Evolutionary conservation across 2,329 filamentous ascomycete species (phyloP).

Genomic region (Colletotrichum echinochloae): DNA sequence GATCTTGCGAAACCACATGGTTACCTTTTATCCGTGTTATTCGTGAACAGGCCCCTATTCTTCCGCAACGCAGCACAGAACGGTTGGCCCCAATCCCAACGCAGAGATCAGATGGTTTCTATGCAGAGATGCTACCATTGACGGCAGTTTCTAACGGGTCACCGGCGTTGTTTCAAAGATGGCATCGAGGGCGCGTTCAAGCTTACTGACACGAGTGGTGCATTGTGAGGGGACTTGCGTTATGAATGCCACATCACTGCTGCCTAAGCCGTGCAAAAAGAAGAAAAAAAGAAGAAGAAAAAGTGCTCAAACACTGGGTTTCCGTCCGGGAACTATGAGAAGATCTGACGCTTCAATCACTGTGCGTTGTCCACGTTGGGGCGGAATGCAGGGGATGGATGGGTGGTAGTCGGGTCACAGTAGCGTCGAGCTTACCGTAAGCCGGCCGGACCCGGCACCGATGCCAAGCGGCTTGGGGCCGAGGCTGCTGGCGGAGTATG

Average conservation of each 20-base stretch:
- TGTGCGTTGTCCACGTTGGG: slow-evolving; percentile 29
- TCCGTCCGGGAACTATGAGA: not conserved
- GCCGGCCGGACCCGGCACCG: not conserved
- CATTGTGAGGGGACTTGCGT: not conserved
- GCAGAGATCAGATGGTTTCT: not conserved
- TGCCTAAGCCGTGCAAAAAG: not conserved
- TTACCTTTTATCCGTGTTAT: not conserved
- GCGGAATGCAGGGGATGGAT: slow-evolving; percentile 37
- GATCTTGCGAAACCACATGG: not conserved
- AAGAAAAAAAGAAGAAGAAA: too few species aligned
- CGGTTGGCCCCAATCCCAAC: not conserved
- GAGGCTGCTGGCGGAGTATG: not conserved
- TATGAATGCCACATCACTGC: not conserved
- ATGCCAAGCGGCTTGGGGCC: slow-evolving; percentile 10
- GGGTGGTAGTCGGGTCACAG: not conserved
- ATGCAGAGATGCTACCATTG: not conserved
- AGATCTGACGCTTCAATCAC: slow-evolving; percentile 1
- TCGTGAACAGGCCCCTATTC: not conserved
- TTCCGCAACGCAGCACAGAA: not conserved
- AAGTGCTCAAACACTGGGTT: slow-evolving; percentile 1
- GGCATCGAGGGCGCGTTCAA: slow-evolving; percentile 45
- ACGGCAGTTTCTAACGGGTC: not conserved
- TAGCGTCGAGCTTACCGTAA: slow-evolving; percentile 20
- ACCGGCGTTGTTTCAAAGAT: not conserved
- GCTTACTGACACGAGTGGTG: slow-evolving; percentile 42